Evolutionary conservation across 2,329 filamentous ascomycete species (phyloP), one percentile per base, ranked within the genome.

Genomic region (Orbilia blumenaviensis): DNA sequence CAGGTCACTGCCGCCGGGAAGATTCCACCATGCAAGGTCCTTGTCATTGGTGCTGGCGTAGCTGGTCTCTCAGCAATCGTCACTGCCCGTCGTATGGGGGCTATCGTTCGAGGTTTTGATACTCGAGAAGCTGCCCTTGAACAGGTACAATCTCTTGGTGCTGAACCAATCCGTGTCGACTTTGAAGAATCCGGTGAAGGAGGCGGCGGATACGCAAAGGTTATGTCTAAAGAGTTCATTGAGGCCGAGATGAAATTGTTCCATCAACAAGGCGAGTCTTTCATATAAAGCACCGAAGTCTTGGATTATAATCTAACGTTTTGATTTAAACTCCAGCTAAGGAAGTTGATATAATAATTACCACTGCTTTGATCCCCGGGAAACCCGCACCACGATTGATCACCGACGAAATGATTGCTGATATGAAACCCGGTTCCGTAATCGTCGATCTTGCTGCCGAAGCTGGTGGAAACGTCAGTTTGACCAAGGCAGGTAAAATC

Each of bases 191-290:
- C 95, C 75, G 93, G 93, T 1, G 89, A 91, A 10, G 93, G 92
- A 1, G 89, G 91, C 7, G 93, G 93, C 27, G 93, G 93, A 14
- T 97, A 97, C 81, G 92, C 92, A 63, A 96, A 96, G 81, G 92
- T 94, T 81, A 96, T 96, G 93, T 95, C 92, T 66, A 93, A 94
- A 81, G 93, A 94, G 79, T 97, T 96, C 81, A 93, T 95, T 82
- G 92, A 93, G 76, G 93, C 93, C 4, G 92, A 97, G 82, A 96
- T 96, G 92, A 94, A 92, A 82, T 86, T 97, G 0, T 97, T 97
- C 83, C 89, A 92, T 81, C 91, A 95, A 79, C 93, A 96, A 82
- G 92, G 91, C 77, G 88, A 3, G 69, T 23, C 16, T 42, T 18
- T 32, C 16, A 56, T 54, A 41, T 23, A 2, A 29, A 32, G 34